Evolutionary conservation across 176 grass and related monocot species (phyloP).

Genomic region (sorghum (Sorghum bicolor)): DNA sequence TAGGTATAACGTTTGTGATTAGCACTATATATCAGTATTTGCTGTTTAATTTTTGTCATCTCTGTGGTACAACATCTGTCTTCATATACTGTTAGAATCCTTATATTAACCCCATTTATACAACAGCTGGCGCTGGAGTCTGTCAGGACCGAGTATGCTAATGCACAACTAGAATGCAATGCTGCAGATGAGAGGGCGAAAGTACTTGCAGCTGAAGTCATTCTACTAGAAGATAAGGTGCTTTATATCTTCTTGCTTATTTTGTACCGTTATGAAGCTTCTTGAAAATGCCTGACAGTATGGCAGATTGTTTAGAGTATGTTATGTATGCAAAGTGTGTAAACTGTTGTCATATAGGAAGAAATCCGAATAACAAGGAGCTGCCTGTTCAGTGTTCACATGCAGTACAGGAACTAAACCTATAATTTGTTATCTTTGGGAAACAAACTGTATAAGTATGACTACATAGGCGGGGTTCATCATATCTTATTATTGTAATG

Average conservation of each 20-base stretch:
- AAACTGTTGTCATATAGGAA: neutral
- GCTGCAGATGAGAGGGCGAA: constrained; percentile 98
- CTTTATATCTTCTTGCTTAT: constrained; percentile 28
- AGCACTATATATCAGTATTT: constrained; percentile 3
- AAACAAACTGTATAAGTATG: neutral
- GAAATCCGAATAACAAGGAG: neutral
- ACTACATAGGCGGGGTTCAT: neutral
- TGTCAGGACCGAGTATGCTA: constrained; percentile 70
- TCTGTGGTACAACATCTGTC: neutral
- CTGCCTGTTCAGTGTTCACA: neutral
- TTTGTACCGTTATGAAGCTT: constrained; percentile 16
- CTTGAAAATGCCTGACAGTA: constrained; percentile 25
- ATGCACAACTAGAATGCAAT: constrained; percentile 91
- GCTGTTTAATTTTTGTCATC: neutral
- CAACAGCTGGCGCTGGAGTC: constrained; percentile 86
- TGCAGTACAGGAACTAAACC: neutral
- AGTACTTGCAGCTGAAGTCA: constrained; percentile 97
- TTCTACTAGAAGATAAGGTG: constrained; percentile 99
- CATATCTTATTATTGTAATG: neutral
- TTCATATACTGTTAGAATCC: constrained; percentile 11
- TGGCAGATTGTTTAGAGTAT: neutral
- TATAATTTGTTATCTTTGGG: neutral
- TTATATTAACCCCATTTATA: constrained; percentile 20
- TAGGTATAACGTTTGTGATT: neutral
- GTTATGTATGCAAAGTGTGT: neutral